phyloP scores from a whole-genome alignment of 202 grass and related monocot species.

The Saccharum hybrid region DNA sequence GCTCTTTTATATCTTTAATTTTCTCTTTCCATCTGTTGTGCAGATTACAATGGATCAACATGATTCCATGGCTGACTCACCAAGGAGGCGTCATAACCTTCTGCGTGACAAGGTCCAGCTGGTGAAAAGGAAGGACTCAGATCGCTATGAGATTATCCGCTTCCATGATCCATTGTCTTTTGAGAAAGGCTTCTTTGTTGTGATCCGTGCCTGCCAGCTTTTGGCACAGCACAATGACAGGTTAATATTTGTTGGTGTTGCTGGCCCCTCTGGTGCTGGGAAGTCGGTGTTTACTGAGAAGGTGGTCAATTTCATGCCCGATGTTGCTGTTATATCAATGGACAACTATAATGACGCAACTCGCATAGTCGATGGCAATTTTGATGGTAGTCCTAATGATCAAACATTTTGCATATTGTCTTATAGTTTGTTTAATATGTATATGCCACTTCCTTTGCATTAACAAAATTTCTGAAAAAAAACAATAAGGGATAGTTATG shows the following conservation, averaged over 20 bases:
- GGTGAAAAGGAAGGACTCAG: constrained; percentile 72
- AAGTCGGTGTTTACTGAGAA: constrained; percentile 98
- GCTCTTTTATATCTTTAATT: neutral
- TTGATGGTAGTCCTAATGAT: constrained; percentile 73
- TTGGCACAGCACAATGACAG: constrained; percentile 80
- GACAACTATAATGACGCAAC: constrained; percentile 96
- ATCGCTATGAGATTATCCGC: constrained; percentile 79
- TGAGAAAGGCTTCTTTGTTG: constrained; percentile 95
- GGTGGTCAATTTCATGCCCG: constrained; percentile 91
- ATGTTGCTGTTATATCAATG: constrained; percentile 93
- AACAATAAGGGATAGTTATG: neutral
- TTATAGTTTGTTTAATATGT: neutral
- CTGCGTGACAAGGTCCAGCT: constrained; percentile 85
- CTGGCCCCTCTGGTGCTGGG: constrained; percentile 88
- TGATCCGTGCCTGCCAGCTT: constrained; percentile 87
- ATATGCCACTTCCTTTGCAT: constrained; percentile 9
- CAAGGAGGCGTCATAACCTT: constrained; percentile 66
- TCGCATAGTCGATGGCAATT: constrained; percentile 90
- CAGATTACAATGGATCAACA: constrained; percentile 61
- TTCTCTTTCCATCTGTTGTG: neutral
- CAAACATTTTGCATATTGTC: constrained; percentile 13
- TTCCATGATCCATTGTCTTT: constrained; percentile 83
- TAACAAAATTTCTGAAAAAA: neutral
- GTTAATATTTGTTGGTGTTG: constrained; percentile 84
- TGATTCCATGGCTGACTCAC: constrained; percentile 60